Evolutionary conservation across 2,329 filamentous ascomycete genomes (phyloP).

Genomic region (Hypoxylon sp.): DNA sequence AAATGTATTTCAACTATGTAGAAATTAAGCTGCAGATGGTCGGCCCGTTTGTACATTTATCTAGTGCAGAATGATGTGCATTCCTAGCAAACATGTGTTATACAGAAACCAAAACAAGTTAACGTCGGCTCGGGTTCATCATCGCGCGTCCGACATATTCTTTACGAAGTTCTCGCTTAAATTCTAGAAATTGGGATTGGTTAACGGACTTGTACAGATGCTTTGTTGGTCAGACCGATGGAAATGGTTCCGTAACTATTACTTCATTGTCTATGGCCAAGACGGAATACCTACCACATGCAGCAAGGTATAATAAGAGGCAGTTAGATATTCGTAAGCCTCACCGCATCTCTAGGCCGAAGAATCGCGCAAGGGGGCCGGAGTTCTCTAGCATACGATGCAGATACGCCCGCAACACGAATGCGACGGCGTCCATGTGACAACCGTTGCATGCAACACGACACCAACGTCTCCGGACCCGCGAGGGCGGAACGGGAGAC

Average conservation of each 20-base stretch:
- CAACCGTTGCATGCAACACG: slow-evolving; percentile 4
- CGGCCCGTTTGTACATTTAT: slow-evolving; percentile 30
- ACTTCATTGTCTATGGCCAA: neutral
- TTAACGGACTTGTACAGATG: neutral
- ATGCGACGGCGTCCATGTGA: slow-evolving; percentile 2
- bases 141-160: neutral
- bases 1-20: slow-evolving; percentile 1
- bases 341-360: neutral
- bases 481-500: slow-evolving; percentile 1
- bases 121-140: slow-evolving; percentile 15
- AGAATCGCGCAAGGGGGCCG: neutral
- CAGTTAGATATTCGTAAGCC: neutral
- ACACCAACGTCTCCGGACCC: slow-evolving; percentile 11
- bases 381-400: neutral
- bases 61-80: slow-evolving; percentile 15
- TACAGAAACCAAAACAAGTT: slow-evolving; percentile 5
- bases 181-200: neutral
- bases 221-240: neutral
- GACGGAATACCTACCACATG: slow-evolving; percentile 6
- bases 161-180: neutral
- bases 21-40: slow-evolving; percentile 6
- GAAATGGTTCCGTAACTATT: neutral
- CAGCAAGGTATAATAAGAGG: neutral
- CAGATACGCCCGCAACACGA: neutral
- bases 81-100: slow-evolving; percentile 21